Conservation (phyloP, 2,329 filamentous ascomycete species). For the Verticillium longisporum region DNA sequence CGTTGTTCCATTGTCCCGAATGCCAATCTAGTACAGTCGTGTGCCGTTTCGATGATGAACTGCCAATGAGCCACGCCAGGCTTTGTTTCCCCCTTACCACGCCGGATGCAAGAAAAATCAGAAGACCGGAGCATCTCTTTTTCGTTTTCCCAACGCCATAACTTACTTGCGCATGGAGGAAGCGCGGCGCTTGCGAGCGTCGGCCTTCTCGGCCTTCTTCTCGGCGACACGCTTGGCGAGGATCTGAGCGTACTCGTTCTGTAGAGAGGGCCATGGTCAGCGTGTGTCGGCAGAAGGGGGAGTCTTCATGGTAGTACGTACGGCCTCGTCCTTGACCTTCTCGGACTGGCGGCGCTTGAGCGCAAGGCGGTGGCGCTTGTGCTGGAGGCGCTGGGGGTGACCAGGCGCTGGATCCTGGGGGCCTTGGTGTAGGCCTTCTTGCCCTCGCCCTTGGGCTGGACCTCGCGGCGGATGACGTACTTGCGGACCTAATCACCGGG, state of each 20-base stretch:
- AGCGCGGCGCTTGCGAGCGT: slow-evolving; percentile 93
- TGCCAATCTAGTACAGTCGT: slow-evolving; percentile 29
- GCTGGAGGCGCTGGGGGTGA: slow-evolving; percentile 99
- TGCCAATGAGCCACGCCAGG: slow-evolving; percentile 1
- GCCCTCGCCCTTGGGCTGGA: slow-evolving; percentile 95
- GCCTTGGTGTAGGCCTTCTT: slow-evolving; percentile 99
- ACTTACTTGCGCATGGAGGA: slow-evolving; percentile 89
- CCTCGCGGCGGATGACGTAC: slow-evolving; percentile 98
- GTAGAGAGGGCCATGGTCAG: slow-evolving; percentile 24
- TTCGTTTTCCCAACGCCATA: slow-evolving; percentile 13
- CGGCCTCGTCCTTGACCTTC: slow-evolving; percentile 97
- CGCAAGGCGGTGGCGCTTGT: slow-evolving; percentile 97
- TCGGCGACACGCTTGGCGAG: slow-evolving; percentile 96
- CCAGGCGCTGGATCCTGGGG: slow-evolving; percentile 98
- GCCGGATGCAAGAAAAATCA: slow-evolving; percentile 34
- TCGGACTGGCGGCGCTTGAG: slow-evolving; percentile 98
- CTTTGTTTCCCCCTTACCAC: slow-evolving; percentile 21
- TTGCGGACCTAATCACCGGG: slow-evolving; percentile 72
- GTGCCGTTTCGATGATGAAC: background rate
- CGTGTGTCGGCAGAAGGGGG: slow-evolving; percentile 2
- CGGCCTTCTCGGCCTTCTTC: slow-evolving; percentile 88
- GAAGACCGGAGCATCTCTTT: slow-evolving; percentile 23
- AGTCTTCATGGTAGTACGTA: slow-evolving; percentile 44
- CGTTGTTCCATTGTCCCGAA: slow-evolving; percentile 24
- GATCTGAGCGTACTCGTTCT: slow-evolving; percentile 97